Evolutionary conservation across 2,329 filamentous ascomycete genomes (phyloP), one percentile per base, ranked within the genome.

Genomic region (Claviceps pusilla): DNA sequence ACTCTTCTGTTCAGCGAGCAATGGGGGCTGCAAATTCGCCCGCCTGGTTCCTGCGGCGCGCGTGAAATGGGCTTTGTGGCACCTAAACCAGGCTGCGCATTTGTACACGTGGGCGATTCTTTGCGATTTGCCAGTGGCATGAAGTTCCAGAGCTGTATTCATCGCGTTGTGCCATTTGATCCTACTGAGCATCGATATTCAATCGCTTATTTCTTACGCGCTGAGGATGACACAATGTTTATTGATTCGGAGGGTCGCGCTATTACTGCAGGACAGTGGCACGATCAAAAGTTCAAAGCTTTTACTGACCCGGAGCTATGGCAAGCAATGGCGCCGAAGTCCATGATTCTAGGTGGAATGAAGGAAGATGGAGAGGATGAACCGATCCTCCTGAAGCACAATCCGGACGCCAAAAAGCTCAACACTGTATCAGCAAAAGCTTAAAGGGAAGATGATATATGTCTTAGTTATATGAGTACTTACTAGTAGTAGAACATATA

Each of bases 41-140:
- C 75, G 0, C 76, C 76, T 2, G 64, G 64, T 11, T 56, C 60
- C 37, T 62, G 60, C 57, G 73, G 72, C 19, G 64, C 68, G 9
- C 66, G 69, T 37, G 69, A 73, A 61, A 78, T 77, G 70, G 71
- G 71, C 48, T 80, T 77, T 65, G 75, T 81, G 10, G 72, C 67
- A 55, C 77, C 78, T 51, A 72, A 71, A 60, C 62, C 65, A 0
- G 76, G 76, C 55, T 71, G 69, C 58, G 78, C 77, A 37, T 71
- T 82, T 61, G 69, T 81, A 59, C 76, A 82, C 64, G 74, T 82
- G 16, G 78, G 78, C 56, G 78, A 82, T 69, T 77, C 76, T 31
- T 70, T 82, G 57, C 73, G 77, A 47, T 80, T 80, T 59, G 73
- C 75, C 3, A 74, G 70, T 55, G 74, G 72, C 47, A 72, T 74